Base-by-base conservation (phyloP, 192 early-diverging fungal genomes). In the Endogone sp. region DNA sequence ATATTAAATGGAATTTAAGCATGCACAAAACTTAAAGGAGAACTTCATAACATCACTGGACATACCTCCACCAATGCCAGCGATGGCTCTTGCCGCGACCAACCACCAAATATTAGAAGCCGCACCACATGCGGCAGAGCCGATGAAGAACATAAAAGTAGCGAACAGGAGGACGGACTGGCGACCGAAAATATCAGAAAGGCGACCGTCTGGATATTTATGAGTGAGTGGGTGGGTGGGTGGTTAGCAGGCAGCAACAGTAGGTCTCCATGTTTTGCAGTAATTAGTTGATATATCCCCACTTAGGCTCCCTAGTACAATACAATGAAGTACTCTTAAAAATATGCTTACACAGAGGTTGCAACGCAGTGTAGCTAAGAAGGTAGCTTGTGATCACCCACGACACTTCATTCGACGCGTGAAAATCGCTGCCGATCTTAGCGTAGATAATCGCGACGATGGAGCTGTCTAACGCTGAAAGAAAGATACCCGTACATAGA, bases 311-410 rank as follows among this genome's bases (percentile, higher is more conserved):
- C 11, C 55, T 11, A 11, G 55, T n/a, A n/a, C 37, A 44, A 44
- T 44, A 11, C 16, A 49, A 49, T 1, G 37, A 49, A 49, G n/a
- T n/a, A n/a, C n/a, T 49, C 20, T 30, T 60, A 13, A 21, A 24
- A 26, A n/a, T n/a, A n/a, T n/a, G 31, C 72, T 69, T 91, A 71
- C 90, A 94, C 32, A 90, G 74, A 6, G 93, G 91, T 71, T 93
- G 87, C 64, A 94, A 79, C 9, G 93, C 89, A 2, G 93, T 92
- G 27, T 81, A 83, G 64, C 85, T 89, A 71, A 93, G 70, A 69
- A 93, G 76, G 62, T 92, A 94, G 26, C 85, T 80, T 29, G 85
- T 89, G 54, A 88, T 92, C 30, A 97, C 87, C 95, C 95, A 97
- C 2, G 91, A 84, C 29, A 92, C 84, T 57, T 89, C 83, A 49